Base-by-base conservation (phyloP, 352 stramenopile species). In the Globisporangium alternatum region DNA sequence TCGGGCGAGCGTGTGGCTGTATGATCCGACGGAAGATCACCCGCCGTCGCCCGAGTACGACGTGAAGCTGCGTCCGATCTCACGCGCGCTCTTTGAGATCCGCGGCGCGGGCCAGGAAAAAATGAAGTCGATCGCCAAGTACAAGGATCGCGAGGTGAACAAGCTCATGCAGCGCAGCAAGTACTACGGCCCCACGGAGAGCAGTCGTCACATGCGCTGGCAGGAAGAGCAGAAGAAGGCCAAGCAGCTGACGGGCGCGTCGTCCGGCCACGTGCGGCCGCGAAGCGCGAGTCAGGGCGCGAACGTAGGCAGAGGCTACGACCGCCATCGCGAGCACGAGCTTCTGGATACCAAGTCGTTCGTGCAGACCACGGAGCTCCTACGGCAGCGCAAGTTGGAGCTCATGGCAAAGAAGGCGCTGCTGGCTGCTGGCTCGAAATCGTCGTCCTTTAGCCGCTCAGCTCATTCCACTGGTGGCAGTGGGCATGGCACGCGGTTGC, bases 111-210 rank as follows among this genome's bases (percentile, higher is more conserved):
- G 81, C 19, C 67, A 76, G 58, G 80, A 88, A 53, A 88, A 86
- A 56, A 75, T 68, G 60, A 89, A 86, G 64, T 66, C 65, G 0
- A 54, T 83, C 41, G 75, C 81, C 15, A 86, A 82, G 30, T 79
- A 79, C 52, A 80, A 81, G 10, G 81, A 90, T 35, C 75, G 80
- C 19, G 62, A 77, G 55, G 70, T 82, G 57, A 72, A 61, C 54
- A 80, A 88, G 64, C 75, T 79, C 49, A 67, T 90, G 2, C 76
- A 68, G n/a, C 81, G 82, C 10, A 91, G 83, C 75, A 79, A 81
- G 35, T 93, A 93, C 69, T 87, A 90, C 64, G 84, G 84, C 0
- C 84, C 84, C 5, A 93, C 84, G 0, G 80, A 90, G 68, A 91
- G 84, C 71, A 88, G 78, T 69, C 79, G 81, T 0, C 81, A 87